phyloP scores from a whole-genome alignment of 2,329 filamentous ascomycete species.

The Fusarium begoniae region DNA sequence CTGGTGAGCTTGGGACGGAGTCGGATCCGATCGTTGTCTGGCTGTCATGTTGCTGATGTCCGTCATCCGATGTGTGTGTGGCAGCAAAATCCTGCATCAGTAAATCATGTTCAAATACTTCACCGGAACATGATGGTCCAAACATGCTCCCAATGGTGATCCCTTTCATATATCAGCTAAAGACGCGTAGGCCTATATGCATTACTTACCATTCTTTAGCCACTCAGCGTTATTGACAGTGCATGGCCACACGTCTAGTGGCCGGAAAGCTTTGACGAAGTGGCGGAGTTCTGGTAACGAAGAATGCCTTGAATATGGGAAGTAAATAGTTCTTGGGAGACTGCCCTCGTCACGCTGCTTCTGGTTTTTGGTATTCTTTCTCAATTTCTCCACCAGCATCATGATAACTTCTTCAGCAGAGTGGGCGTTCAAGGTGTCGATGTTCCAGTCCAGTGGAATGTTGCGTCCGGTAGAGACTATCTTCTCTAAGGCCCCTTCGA shows the following conservation, averaged over 20 bases:
- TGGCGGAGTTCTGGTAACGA: constrained; percentile 82
- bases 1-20: constrained; percentile 4
- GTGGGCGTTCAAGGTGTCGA: constrained; percentile 19
- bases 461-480: constrained; percentile 37
- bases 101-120: constrained; percentile 71
- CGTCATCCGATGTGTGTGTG: not conserved
- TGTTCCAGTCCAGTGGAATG: constrained; percentile 40
- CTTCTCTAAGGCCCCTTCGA: constrained; percentile 27
- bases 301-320: constrained; percentile 91
- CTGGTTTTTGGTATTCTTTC: not conserved
- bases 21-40: constrained; percentile 26
- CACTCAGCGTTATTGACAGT: constrained; percentile 74
- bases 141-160: constrained; percentile 77
- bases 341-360: not conserved
- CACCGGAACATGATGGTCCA: constrained; percentile 70
- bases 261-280: constrained; percentile 73
- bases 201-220: constrained; percentile 58
- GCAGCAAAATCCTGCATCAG: constrained; percentile 57
- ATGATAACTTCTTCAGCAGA: constrained; percentile 19
- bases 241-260: constrained; percentile 83
- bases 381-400: constrained; percentile 23
- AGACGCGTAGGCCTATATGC: too few relatives aligned
- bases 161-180: constrained; percentile 40
- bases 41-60: constrained; percentile 8
- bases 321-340: constrained; percentile 61